Evolutionary conservation across 1,284 basidiomycete genomes (phyloP).

Genomic region (Neonothopanus nambi): DNA sequence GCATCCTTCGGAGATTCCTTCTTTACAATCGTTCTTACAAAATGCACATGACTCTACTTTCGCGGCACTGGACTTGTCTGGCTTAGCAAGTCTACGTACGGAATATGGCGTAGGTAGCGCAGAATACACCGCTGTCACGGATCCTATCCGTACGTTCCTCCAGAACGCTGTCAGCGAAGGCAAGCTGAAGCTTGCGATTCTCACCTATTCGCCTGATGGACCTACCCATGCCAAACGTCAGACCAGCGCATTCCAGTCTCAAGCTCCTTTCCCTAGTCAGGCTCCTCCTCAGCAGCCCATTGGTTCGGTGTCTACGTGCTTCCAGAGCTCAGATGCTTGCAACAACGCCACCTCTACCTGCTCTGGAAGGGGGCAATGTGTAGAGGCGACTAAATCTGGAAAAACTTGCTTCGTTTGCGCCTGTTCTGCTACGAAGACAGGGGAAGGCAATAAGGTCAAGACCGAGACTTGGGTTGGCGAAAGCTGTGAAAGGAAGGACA

Average conservation of each 20-base stretch:
- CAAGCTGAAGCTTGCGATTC: conserved; percentile 50
- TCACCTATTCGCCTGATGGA: conserved; percentile 41
- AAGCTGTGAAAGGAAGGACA: conserved; percentile 73
- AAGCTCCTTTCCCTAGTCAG: conserved; percentile 49
- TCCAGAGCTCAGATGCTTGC: conserved; percentile 54
- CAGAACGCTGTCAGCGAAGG: conserved; percentile 37
- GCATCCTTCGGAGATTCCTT: conserved; percentile 40
- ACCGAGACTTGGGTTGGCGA: conserved; percentile 71
- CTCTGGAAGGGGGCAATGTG: conserved; percentile 70
- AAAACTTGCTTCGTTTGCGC: conserved; percentile 73
- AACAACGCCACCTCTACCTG: conserved; percentile 62
- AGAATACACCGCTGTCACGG: conserved; percentile 49
- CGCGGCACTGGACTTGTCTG: conserved; percentile 58
- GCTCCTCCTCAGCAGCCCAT: conserved; percentile 56
- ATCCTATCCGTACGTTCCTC: conserved; percentile 46
- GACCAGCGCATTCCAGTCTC: conserved; percentile 40
- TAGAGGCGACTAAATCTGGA: conserved; percentile 57
- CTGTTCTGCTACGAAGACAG: conserved; percentile 55
- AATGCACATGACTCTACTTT: conserved; percentile 46
- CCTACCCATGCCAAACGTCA: conserved; percentile 35
- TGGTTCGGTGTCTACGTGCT: conserved; percentile 66
- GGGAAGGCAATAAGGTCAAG: conserved; percentile 46
- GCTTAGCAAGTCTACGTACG: conserved; percentile 47
- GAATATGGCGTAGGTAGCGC: conserved; percentile 51
- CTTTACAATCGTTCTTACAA: conserved; percentile 53